Base-by-base conservation (phyloP, 1,284 basidiomycete genomes). In the Somion occarium region DNA sequence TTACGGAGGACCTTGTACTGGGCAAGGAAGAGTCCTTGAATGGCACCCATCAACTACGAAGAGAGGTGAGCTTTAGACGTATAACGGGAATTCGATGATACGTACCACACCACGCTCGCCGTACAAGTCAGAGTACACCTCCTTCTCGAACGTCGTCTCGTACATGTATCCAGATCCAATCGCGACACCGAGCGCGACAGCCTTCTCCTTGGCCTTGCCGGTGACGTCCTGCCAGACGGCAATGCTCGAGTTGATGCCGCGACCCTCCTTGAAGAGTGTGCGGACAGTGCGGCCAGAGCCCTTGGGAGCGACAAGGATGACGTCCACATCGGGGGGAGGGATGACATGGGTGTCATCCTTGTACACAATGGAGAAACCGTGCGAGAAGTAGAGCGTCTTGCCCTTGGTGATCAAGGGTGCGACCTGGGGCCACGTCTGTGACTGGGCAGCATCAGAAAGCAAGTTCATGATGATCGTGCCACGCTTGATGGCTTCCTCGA, bases 381-480 rank as follows among this genome's bases (percentile, higher is more conserved):
- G 97, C 5, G 95, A 93, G 79, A 99, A 99, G 88, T 99, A 98
- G 61, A 99, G 88, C 22, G 97, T 99, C 83, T 99, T 98, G 74
- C 93, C 95, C 83, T 96, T 94, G 73, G 93, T 98, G 78, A 98
- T 93, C 62, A 94, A 81, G 56, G 95, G 93, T 42, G 85, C 87
- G 64, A 99, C 67, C 56, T 82, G 76, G 45, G 86, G 77, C 96
- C 96, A 99, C 37, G 94, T 98, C 69, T 89, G 82, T 26, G 93
- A 94, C 76, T 99, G 97, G 26, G 96, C 96, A 48, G 97, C 97
- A 69, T 99, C 97, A 50, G 95, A 98, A 62, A 99, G 86, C 53
- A 99, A 80, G 82, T 98, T 98, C 97, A 99, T 99, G 82, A 99
- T 92, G 79, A 98, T 97, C 38, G 96, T 97, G 48, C 96, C 97